These are phyloP conservation scores for Coniferiporia weirii DNA, from an alignment of 1,284 basidiomycete genomes.

Conservation along the genomic window DNA sequence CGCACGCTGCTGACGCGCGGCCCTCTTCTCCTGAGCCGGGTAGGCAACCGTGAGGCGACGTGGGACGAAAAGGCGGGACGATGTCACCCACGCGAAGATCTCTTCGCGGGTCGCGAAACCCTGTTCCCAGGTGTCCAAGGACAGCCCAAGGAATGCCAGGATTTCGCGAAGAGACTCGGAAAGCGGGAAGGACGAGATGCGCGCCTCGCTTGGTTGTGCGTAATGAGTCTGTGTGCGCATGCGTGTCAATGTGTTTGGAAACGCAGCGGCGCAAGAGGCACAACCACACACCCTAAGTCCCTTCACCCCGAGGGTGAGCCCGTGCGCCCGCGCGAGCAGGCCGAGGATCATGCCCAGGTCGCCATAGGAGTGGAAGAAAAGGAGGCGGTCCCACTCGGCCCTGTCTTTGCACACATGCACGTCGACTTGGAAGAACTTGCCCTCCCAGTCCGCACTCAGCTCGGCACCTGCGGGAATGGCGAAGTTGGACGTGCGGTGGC, in stretches of 20 bases:
- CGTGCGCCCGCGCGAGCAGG: slow-evolving; percentile 44
- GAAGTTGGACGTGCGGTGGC: slow-evolving; percentile 56
- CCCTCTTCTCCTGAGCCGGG: slow-evolving; percentile 35
- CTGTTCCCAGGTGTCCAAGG: slow-evolving; percentile 41
- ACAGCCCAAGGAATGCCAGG: slow-evolving; percentile 50
- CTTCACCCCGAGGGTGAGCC: slow-evolving; percentile 43
- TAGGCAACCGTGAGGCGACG: slow-evolving; percentile 24
- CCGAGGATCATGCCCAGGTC: slow-evolving; percentile 66
- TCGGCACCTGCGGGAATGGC: slow-evolving; percentile 41
- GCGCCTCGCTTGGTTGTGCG: neutral
- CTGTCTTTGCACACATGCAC: slow-evolving; percentile 50
- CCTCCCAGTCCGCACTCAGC: slow-evolving; percentile 21
- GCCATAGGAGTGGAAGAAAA: slow-evolving; percentile 58
- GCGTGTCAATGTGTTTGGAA: neutral
- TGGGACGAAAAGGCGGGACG: slow-evolving; percentile 48
- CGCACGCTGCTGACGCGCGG: slow-evolving; percentile 38
- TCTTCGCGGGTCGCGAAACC: slow-evolving; percentile 52
- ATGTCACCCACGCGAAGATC: slow-evolving; percentile 51
- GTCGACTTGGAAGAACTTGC: slow-evolving; percentile 51
- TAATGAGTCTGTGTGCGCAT: slow-evolving; percentile 23
- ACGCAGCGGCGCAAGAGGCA: neutral
- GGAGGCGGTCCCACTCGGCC: slow-evolving; percentile 42
- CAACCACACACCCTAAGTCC: slow-evolving; percentile 51
- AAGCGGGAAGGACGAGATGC: slow-evolving; percentile 27
- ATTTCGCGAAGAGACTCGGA: slow-evolving; percentile 41